These are phyloP conservation scores for bread wheat (Triticum aestivum) DNA, from an alignment of 176 grass and related monocot species.

Conservation along the genomic window DNA sequence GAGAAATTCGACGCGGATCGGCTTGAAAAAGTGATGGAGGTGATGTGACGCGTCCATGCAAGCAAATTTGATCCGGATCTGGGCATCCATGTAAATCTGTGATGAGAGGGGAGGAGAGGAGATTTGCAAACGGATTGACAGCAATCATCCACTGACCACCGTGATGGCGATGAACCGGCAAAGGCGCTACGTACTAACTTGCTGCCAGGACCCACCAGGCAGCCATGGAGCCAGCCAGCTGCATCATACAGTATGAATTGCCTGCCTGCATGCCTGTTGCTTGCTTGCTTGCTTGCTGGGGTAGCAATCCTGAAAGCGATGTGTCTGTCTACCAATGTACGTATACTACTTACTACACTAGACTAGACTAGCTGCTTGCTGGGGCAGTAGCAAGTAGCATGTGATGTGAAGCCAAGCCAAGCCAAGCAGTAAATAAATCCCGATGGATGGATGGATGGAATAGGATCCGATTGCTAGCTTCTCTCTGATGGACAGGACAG, in stretches of 20 bases:
- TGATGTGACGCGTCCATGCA: slow-evolving; percentile 40
- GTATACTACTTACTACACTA: background rate
- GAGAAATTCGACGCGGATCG: background rate
- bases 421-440: background rate
- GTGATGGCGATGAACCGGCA: slow-evolving; percentile 26
- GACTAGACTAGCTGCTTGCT: background rate
- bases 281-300: slow-evolving; percentile 3
- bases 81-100: background rate
- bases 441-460: slow-evolving; percentile 12
- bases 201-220: slow-evolving; percentile 24
- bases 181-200: background rate
- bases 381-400: background rate
- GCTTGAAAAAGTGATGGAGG: background rate
- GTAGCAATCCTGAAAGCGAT: slow-evolving; percentile 39
- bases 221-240: background rate
- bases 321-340: slow-evolving; percentile 5
- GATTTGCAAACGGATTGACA: slow-evolving; percentile 19
- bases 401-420: too few relatives aligned
- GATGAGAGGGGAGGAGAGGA: background rate
- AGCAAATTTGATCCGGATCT: slow-evolving; percentile 8
- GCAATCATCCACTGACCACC: slow-evolving; percentile 40
- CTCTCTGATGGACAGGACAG: background rate
- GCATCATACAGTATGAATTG: slow-evolving; percentile 13
- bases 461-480: background rate
- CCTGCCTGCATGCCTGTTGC: background rate